phyloP scores from a whole-genome alignment of 495 filamentous ascomycete species.

The Choiromyces venosus region DNA sequence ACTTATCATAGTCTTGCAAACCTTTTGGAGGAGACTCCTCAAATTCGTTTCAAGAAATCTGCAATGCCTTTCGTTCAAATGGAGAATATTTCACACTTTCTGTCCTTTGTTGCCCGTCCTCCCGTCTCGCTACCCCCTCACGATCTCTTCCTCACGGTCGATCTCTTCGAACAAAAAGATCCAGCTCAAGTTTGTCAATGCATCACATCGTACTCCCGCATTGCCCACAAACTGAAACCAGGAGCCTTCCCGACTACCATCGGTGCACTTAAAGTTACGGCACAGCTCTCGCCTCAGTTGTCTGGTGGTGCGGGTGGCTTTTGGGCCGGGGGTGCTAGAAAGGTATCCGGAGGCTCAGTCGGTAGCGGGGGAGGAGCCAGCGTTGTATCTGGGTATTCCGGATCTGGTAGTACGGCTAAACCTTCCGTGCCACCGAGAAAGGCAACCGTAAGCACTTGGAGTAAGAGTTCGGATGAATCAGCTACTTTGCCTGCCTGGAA shows the following conservation, averaged over 20 bases:
- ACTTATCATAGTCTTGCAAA: conserved; percentile 65
- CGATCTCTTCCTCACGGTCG: conserved; percentile 95
- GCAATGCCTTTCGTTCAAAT: conserved; percentile 98
- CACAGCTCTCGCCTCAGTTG: conserved; percentile 49
- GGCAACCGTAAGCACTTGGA: conserved; percentile 74
- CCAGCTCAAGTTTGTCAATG: conserved; percentile 95
- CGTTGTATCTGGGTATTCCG: conserved; percentile 30
- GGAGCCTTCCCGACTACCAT: conserved; percentile 65
- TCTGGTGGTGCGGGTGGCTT: conserved; percentile 18
- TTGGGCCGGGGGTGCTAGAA: conserved; percentile 26
- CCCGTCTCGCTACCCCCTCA: conserved; percentile 85
- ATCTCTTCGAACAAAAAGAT: conserved; percentile 94
- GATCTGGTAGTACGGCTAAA: conserved; percentile 25
- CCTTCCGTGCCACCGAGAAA: conserved; percentile 34
- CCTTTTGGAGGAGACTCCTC: conserved; percentile 66
- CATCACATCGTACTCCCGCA: conserved; percentile 81
- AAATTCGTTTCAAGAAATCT: conserved; percentile 67
- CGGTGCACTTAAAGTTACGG: conserved; percentile 48
- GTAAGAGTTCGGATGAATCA: conserved; percentile 72
- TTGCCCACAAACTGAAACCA: conserved; percentile 72
- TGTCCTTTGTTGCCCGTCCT: conserved; percentile 73
- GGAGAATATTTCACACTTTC: conserved; percentile 98
- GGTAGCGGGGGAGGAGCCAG: conserved; percentile 4
- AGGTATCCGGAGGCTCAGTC: conserved; percentile 25
- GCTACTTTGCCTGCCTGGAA: conserved; percentile 91